Evolutionary conservation across 2,329 filamentous ascomycete genomes (phyloP).

Genomic region (Neophaeococcomyces aloes): DNA sequence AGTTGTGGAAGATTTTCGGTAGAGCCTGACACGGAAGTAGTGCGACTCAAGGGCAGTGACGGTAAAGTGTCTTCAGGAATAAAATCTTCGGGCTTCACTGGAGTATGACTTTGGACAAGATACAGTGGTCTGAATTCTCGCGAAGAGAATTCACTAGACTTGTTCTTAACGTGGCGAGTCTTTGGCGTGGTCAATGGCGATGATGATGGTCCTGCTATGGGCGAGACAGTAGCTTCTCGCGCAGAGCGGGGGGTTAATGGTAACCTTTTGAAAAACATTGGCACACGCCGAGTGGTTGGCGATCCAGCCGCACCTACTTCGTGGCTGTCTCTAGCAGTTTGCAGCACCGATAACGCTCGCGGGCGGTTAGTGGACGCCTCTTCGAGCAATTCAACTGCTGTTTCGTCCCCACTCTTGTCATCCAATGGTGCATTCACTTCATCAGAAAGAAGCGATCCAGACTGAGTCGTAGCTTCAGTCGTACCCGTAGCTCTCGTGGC

Average conservation of each 20-base stretch:
- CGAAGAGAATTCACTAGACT: constrained; percentile 43
- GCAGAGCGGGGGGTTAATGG: constrained; percentile 34
- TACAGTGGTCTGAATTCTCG: constrained; percentile 72
- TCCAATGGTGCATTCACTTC: constrained; percentile 20
- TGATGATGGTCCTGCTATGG: constrained; percentile 25
- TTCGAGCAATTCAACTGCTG: constrained; percentile 1
- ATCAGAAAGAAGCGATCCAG: constrained; percentile 28
- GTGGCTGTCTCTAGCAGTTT: background rate
- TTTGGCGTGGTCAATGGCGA: constrained; percentile 32
- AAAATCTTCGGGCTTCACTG: constrained; percentile 30
- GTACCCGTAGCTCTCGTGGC: too few species aligned
- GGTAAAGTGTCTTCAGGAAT: constrained; percentile 35
- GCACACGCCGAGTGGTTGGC: constrained; percentile 40
- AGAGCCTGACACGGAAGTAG: constrained; percentile 39
- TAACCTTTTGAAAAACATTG: constrained; percentile 44
- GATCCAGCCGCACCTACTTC: constrained; percentile 23
- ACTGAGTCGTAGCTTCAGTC: too few species aligned
- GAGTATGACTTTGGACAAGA: constrained; percentile 58
- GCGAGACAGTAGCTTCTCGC: constrained; percentile 27
- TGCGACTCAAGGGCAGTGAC: constrained; percentile 38
- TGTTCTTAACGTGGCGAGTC: constrained; percentile 37
- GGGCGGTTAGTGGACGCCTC: background rate
- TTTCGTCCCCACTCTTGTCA: constrained; percentile 5
- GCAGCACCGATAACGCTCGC: constrained; percentile 3
- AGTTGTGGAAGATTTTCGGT: constrained; percentile 29